phyloP scores from a whole-genome alignment of 2,329 filamentous ascomycete genomes.

The Colletotrichum limetticola region DNA sequence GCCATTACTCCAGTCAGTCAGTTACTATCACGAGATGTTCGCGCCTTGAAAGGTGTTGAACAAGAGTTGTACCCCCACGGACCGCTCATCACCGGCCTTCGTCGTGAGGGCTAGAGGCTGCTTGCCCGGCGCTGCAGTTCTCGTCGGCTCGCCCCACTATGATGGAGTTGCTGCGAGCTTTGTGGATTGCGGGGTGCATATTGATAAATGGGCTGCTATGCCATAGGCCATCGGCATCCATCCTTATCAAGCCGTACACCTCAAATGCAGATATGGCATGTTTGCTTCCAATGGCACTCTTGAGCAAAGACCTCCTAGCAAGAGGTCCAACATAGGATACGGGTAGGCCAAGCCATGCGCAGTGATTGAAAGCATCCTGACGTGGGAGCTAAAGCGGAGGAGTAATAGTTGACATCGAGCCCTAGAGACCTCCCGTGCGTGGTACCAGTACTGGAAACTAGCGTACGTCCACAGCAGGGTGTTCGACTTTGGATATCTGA shows the following conservation, averaged over 20 bases:
- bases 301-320: rapidly evolving
- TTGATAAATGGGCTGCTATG: neutral
- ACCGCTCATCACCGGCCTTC: neutral
- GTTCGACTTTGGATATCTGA: neutral
- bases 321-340: neutral
- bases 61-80: neutral
- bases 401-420: no score
- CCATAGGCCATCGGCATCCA: neutral
- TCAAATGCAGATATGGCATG: neutral
- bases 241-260: neutral
- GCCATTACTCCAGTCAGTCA: neutral
- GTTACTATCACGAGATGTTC: neutral
- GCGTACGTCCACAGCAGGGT: neutral
- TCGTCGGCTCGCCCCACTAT: neutral
- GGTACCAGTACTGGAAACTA: no score
- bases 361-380: no score
- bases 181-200: neutral
- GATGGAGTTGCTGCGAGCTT: neutral
- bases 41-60: neutral
- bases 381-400: no score
- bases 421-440: no score
- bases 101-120: no score
- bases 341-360: neutral
- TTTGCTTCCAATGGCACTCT: no score
- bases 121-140: neutral